Base-by-base conservation (phyloP, 495 filamentous ascomycete genomes). In the Neurospora tetrasperma region DNA sequence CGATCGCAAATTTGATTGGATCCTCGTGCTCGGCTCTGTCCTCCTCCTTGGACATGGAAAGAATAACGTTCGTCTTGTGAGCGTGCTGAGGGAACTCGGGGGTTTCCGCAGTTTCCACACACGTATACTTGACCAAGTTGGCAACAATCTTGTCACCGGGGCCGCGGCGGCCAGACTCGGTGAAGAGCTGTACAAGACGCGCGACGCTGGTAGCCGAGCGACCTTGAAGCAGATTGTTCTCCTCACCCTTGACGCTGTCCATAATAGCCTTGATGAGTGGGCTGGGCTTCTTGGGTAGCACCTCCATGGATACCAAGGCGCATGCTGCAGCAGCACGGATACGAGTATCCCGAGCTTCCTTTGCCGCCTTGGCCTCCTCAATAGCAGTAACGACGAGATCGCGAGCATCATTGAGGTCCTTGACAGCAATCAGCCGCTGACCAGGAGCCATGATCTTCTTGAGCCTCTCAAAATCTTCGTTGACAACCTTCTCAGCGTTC, bases 201-300 rank as follows among this genome's bases (percentile, higher is more conserved):
- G 93, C 92, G 42, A 98, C 89, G 18, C 94, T 93, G 8, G 86
- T 87, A 9, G 94, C 93, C 35, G 96, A 97, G 39, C 95, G 93
- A 75, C 89, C 89, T 79, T 99, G 96, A 44, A 99, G 85, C 75
- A 97, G 93, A 42, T 91, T 79, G 75, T 95, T 98, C 77, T 98
- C 95, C 81, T 99, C 96, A 41, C 89, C 88, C 84, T 98, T 98
- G 80, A 98, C 89, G 78, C 94, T 98, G 76, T 99, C 96, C 95
- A 98, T 99, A 81, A 98, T 92, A 23, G 89, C 91, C 82, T 97
- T 97, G 83, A 99, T 98, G 20, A 97, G 89, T 42, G 89, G 86
- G 70, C 90, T 91, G 16, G 96, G 93, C 78, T 96, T 97, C 86
- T 97, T 98, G 5, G 96, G 94, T 4, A 96, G 85, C 38, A 92